Evolutionary conservation across 768 basidiomycete genomes (phyloP).

Genomic region (Inosperma sp.): DNA sequence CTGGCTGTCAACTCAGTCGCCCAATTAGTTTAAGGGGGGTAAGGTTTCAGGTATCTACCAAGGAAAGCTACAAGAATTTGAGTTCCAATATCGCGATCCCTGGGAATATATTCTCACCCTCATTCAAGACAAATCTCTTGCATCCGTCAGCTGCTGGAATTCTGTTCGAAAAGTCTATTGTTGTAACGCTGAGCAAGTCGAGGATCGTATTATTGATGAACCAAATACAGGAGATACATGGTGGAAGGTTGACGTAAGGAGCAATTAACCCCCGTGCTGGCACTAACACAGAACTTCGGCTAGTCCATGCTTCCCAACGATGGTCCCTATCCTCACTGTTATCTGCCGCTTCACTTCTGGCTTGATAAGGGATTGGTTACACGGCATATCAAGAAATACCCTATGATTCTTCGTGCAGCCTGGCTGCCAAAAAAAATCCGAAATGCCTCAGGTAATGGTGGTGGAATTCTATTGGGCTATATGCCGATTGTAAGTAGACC

Average conservation of each 20-base stretch:
- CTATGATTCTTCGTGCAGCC: neutral
- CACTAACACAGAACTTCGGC: neutral
- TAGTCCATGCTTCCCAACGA: neutral
- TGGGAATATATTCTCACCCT: neutral
- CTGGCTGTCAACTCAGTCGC: neutral
- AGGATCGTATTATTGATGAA: neutral
- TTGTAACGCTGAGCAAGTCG: neutral
- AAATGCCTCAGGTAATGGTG: neutral
- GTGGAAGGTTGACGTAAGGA: neutral
- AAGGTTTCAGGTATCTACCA: neutral
- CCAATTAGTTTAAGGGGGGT: neutral
- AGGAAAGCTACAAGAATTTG: neutral
- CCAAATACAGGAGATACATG: slow-evolving; percentile 1
- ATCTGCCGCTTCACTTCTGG: neutral
- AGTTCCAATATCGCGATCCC: neutral
- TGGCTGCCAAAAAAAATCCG: neutral
- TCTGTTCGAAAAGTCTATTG: neutral
- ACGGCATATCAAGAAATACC: neutral
- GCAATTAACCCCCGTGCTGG: neutral
- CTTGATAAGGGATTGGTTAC: neutral
- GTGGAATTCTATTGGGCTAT: neutral
- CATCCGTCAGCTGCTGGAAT: neutral
- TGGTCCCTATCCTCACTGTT: neutral
- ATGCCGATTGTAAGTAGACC: slow-evolving; percentile 4
- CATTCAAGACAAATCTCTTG: neutral